Base-by-base conservation (phyloP, 2,329 filamentous ascomycete species). In the Fusarium tuaranense region DNA sequence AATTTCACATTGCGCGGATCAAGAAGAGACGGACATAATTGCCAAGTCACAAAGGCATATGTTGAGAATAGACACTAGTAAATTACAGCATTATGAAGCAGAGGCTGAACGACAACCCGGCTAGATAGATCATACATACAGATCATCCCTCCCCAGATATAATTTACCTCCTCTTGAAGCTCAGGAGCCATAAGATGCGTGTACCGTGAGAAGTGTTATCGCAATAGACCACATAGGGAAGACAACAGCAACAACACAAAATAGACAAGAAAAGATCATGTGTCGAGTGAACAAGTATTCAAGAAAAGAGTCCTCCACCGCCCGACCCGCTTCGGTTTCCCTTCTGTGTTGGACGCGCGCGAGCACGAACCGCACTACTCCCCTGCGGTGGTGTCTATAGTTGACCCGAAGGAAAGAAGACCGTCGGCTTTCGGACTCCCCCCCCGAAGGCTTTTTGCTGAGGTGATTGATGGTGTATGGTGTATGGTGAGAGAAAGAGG, bases 61-160 rank as follows among this genome's bases (percentile, higher is more conserved):
- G 36, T 27, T 48, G 48, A 74, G 72, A 81, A 81, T 83, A 84
- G 79, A 84, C 80, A 84, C 80, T 84, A 83, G 78, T 82, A 82
- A 83, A 86, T 85, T 86, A 86, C 83, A 84, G 81, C 80, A 83
- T 82, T 83, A 84, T 80, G 81, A 83, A 84, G 80, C 80, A 82
- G 78, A 83, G 81, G 82, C 82, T 77, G 79, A 79, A 81, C 80
- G 76, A 79, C 79, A 82, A 69, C 76, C 75, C 75, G 69, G 74
- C 72, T 70, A 73, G 63, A 71, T 74, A 69, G 67, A 70, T 69
- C 67, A 66, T 77, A 77, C 67, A 75, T 78, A 70, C 75, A 78
- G 63, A 76, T 74, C 71, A 67, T 74, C 71, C 67, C 69, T 63
- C 72, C 51, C 59, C 48, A 41, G 53, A 70, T 53, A 63, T 66